Conservation (phyloP, 2,329 filamentous ascomycete species). For the Botrytis sinoallii region DNA sequence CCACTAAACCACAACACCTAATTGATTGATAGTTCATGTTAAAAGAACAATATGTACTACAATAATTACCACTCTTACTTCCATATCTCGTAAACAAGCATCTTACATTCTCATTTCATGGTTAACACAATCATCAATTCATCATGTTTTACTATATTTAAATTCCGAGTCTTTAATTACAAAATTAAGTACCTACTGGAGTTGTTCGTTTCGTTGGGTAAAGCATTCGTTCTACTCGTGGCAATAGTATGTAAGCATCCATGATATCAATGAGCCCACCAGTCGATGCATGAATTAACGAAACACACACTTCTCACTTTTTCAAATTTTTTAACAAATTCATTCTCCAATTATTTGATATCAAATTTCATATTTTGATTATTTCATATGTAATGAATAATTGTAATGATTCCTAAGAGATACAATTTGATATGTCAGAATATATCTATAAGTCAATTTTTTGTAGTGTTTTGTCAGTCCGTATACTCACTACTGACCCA, state of each 20-base stretch:
- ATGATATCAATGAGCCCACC: no score
- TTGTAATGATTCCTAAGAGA: no score
- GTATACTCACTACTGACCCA: no score
- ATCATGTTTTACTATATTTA: neutral
- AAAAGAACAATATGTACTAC: neutral
- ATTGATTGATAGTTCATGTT: accelerated
- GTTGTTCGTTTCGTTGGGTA: neutral
- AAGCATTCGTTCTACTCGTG: neutral
- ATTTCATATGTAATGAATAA: no score
- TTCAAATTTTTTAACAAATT: no score
- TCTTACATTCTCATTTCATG: neutral
- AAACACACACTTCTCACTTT: no score
- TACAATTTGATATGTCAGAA: no score
- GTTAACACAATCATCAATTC: accelerated
- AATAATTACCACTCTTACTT: accelerated
- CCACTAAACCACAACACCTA: constrained; percentile 19
- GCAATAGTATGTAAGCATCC: neutral
- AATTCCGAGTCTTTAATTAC: neutral
- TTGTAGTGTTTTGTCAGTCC: no score
- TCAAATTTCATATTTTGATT: no score
- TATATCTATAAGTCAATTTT: no score
- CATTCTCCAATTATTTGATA: no score
- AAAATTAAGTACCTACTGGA: neutral
- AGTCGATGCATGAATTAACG: no score
- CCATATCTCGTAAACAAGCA: neutral